Conservation (phyloP, 1,139 yeast species). For the Yamadazyma taylorii region DNA sequence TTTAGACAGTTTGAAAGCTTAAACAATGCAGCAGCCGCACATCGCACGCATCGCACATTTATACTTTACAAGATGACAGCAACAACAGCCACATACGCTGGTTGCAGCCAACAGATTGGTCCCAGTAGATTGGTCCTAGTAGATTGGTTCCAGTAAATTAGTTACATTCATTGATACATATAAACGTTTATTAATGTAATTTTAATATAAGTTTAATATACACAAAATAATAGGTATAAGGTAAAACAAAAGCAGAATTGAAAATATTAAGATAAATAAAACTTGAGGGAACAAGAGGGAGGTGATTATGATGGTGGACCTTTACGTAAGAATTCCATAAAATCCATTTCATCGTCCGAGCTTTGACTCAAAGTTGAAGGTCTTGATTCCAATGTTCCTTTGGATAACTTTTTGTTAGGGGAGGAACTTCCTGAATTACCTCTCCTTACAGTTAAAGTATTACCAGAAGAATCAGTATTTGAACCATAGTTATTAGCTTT, state of each 20-base stretch:
- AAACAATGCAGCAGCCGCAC: too few species aligned
- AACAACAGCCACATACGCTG: too few species aligned
- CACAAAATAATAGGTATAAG: neutral
- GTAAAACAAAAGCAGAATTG: constrained; percentile 2
- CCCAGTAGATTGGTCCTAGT: too few species aligned
- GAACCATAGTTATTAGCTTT: constrained; percentile 5
- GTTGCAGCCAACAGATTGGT: too few species aligned
- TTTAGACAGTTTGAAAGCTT: too few species aligned
- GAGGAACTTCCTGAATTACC: constrained; percentile 16
- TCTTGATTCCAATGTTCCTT: constrained; percentile 12
- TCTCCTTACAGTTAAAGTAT: constrained; percentile 9
- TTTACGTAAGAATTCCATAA: constrained; percentile 46
- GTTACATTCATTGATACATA: too few species aligned
- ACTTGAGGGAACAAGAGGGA: neutral
- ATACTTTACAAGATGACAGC: too few species aligned
- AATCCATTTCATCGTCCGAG: constrained; percentile 44
- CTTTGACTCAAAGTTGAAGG: constrained; percentile 8
- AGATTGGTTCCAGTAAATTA: too few species aligned
- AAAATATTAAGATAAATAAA: neutral
- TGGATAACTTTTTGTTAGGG: constrained; percentile 15
- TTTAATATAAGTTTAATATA: neutral
- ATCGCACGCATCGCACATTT: too few species aligned
- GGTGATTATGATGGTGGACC: constrained; percentile 31
- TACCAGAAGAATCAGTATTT: constrained; percentile 15
- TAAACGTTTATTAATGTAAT: too few species aligned